A percentile compares a stretch with the other conserved stretches of the same genome.
These are phyloP conservation scores for Blumeriella jaapii DNA, from an alignment of 2,329 filamentous ascomycete genomes.

Conservation along the genomic window DNA sequence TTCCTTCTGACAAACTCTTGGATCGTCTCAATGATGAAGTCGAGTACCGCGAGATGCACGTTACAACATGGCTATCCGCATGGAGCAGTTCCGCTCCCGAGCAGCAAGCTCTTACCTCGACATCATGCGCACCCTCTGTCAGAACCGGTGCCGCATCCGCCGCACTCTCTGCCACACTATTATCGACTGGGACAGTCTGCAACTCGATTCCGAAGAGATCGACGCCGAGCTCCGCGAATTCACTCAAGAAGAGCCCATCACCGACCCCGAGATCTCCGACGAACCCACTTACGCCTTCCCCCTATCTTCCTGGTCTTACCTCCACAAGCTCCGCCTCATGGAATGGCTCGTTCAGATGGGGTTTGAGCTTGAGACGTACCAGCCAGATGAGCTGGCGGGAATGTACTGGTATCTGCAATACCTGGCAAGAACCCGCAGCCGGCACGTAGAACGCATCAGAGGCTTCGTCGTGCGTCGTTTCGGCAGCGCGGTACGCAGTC, in stretches of 20 bases:
- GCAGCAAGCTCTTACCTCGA: conserved; percentile 67
- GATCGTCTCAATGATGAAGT: conserved; percentile 65
- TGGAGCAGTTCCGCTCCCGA: conserved; percentile 56
- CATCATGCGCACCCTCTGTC: conserved; percentile 70
- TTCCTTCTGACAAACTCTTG: conserved; percentile 60
- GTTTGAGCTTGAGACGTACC: conserved; percentile 87
- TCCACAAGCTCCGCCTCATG: conserved; percentile 83
- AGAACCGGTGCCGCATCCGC: conserved; percentile 84
- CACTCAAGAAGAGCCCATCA: conserved; percentile 48
- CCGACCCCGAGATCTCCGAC: conserved; percentile 35
- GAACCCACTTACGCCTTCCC: conserved; percentile 56
- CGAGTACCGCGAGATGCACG: conserved; percentile 59
- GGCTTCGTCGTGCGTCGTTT: conserved; percentile 40
- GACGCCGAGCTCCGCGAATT: conserved; percentile 55
- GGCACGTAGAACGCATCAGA: conserved; percentile 61
- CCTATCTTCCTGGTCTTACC: conserved; percentile 78
- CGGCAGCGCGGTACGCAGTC: conserved; percentile 8
- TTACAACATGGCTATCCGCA: conserved; percentile 58
- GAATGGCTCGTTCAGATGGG: conserved; percentile 82
- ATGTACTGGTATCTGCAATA: conserved; percentile 90
- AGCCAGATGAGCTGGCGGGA: conserved; percentile 67
- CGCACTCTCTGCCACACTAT: conserved; percentile 79
- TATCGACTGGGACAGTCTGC: conserved; percentile 71
- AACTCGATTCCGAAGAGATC: conserved; percentile 68
- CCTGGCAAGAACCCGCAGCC: conserved; percentile 49